phyloP scores from a whole-genome alignment of 805 yeast genomes.

The Starmerella etchellsii region DNA sequence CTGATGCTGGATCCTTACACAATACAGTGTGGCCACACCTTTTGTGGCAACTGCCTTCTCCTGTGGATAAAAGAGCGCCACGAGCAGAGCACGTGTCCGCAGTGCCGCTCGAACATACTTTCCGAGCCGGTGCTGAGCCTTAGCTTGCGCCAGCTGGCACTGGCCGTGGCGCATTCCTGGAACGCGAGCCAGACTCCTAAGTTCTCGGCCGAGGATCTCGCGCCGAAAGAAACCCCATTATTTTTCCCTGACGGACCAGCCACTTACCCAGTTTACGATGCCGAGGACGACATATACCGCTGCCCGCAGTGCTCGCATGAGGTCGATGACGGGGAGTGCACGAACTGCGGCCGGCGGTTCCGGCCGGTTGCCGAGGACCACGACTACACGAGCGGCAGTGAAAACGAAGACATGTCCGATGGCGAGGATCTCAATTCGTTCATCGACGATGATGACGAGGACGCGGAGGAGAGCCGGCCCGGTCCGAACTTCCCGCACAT shows the following conservation, averaged over 20 bases:
- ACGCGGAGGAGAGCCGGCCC: neutral
- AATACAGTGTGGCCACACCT: constrained; percentile 51
- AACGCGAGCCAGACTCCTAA: constrained; percentile 3
- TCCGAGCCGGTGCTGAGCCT: constrained; percentile 15
- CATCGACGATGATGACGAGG: constrained; percentile 7
- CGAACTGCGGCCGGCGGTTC: constrained; percentile 37
- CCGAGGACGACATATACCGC: constrained; percentile 52
- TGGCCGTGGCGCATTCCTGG: constrained; percentile 13
- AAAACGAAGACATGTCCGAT: neutral
- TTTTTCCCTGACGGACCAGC: constrained; percentile 1
- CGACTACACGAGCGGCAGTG: neutral
- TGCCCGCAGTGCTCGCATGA: constrained; percentile 64
- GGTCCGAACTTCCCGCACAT: neutral
- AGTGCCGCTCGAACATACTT: constrained; percentile 16
- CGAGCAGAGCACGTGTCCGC: constrained; percentile 17
- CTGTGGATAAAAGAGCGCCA: constrained; percentile 23
- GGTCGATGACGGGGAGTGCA: constrained; percentile 37
- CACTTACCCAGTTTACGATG: constrained; percentile 34
- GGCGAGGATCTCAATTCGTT: constrained; percentile 2
- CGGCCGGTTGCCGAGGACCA: constrained; percentile 2
- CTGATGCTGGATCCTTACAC: constrained; percentile 46
- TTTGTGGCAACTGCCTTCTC: constrained; percentile 38
- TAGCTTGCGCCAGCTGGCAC: constrained; percentile 14
- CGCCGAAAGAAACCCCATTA: neutral
- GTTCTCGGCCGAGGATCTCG: neutral